Conservation (phyloP, 2,329 filamentous ascomycete genomes). For the Aureobasidium uvarum region DNA sequence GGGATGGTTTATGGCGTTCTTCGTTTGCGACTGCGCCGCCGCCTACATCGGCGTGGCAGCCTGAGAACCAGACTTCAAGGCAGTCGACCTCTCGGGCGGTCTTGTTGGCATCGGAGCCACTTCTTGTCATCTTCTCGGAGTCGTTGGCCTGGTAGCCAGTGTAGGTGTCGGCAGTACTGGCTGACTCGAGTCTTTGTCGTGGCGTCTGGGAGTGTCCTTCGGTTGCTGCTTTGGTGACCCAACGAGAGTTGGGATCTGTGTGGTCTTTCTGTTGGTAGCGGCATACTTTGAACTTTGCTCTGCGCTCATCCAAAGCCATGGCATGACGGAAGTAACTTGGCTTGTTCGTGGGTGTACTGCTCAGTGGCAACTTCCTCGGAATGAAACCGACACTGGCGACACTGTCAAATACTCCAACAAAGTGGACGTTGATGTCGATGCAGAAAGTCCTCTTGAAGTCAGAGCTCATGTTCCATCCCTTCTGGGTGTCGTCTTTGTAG, state of each 20-base stretch:
- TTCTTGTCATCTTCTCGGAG: constrained; percentile 28
- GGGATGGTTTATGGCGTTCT: constrained; percentile 45
- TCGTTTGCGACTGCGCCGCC: constrained; percentile 47
- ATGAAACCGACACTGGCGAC: constrained; percentile 47
- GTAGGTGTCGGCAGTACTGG: neutral
- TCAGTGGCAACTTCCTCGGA: constrained; percentile 42
- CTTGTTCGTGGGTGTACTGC: constrained; percentile 41
- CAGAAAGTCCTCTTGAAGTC: constrained; percentile 50
- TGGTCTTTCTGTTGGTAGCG: constrained; percentile 40
- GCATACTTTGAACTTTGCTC: constrained; percentile 48
- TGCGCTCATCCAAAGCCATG: constrained; percentile 47
- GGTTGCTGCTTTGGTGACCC: constrained; percentile 30
- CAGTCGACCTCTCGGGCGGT: neutral
- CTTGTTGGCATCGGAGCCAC: constrained; percentile 33
- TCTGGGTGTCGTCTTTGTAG: constrained; percentile 44
- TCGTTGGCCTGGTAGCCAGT: constrained; percentile 2
- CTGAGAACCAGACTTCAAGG: constrained; percentile 48
- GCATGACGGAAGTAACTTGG: constrained; percentile 46
- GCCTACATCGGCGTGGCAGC: constrained; percentile 47
- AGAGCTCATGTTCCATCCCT: constrained; percentile 44
- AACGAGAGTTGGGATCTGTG: constrained; percentile 25
- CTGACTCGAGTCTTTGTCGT: constrained; percentile 8
- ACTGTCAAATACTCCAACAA: constrained; percentile 47
- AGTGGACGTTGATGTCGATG: constrained; percentile 45
- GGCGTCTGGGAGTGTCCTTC: constrained; percentile 1